A percentile compares a stretch with the other conserved stretches of the same genome.
These are phyloP conservation scores for Amoebophrya sp. DNA, from an alignment of 169 alveolate genomes.

Conservation along the genomic window DNA sequence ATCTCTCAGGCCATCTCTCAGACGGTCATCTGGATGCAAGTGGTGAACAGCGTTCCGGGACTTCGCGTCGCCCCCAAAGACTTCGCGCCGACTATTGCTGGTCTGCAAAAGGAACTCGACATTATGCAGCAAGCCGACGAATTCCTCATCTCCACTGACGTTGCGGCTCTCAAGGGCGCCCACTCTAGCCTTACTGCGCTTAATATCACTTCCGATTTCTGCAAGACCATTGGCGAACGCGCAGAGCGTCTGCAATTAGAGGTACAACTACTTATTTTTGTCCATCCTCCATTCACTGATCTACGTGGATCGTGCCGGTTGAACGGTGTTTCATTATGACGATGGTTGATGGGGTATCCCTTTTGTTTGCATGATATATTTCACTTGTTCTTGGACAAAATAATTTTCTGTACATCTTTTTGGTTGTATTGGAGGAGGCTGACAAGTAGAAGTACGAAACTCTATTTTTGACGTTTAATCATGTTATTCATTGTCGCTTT, in stretches of 20 bases:
- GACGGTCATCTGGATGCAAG: neutral
- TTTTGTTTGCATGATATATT: too few relatives aligned
- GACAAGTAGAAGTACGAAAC: too few relatives aligned
- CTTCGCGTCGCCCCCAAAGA: neutral
- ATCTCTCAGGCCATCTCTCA: neutral
- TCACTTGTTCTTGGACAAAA: too few relatives aligned
- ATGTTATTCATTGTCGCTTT: too few relatives aligned
- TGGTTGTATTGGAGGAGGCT: too few relatives aligned
- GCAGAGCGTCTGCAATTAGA: neutral
- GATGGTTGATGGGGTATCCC: too few relatives aligned
- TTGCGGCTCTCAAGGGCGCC: neutral
- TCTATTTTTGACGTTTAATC: too few relatives aligned
- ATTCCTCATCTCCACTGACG: neutral
- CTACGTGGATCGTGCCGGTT: too few relatives aligned
- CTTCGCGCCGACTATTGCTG: neutral
- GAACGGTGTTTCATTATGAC: too few relatives aligned
- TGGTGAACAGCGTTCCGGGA: neutral
- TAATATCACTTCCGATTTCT: neutral
- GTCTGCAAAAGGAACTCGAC: neutral
- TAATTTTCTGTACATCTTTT: too few relatives aligned
- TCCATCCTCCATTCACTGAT: too few relatives aligned
- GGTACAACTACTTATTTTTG: too few relatives aligned
- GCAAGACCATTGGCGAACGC: neutral
- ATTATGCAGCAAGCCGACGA: neutral
- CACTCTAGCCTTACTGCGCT: neutral